Base-by-base conservation (phyloP, 1,284 basidiomycete genomes). In the Microbotryum scabiosae region DNA sequence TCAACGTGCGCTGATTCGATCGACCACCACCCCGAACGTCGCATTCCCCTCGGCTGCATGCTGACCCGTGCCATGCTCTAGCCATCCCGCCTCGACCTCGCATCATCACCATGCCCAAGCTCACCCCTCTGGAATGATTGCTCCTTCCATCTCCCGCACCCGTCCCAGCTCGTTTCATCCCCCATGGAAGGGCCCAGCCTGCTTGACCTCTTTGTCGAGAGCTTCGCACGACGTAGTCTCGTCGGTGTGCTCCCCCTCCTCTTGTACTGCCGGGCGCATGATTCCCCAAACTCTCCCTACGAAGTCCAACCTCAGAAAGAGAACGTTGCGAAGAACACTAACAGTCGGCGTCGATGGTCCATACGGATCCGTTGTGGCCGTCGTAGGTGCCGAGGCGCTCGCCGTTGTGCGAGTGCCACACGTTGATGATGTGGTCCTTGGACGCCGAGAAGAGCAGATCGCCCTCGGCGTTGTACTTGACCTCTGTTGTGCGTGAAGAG, bases 311-410 rank as follows among this genome's bases (percentile, higher is more conserved):
- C 43, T 2, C 20, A 8, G 41, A 18, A 41, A 16, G 23, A 20
- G 32, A 21, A 57, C 30, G 20, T 23, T 16, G 43, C 18, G 28
- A 53, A 48, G 6, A 14, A 8, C 18, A 82, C 89, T 78, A 76
- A 96, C 90, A 85, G 79, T 99, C 94, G 61, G 91, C 85, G 75
- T 96, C 93, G 69, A 96, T 84, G 61, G 90, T 92, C 94, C 96
- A 97, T 43, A 99, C 89, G 2, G 89, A 83, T 69, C 94, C 94
- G 74, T 97, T 97, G 78, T 97, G 86, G 50, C 92, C 96, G 59
- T 91, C 85, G 75, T 97, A 97, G 60, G 96, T 98, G 53, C 94
- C 96, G 71, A 98, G 78, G 63, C 96, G 82, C 80, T 98, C 94
- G 68, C 96, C 96, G 73, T 99, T 99, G 73, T 96, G 90, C n/a